Evolutionary conservation across 331 rosid species (phyloP), one percentile per base, ranked within the genome.

Genomic region (Rosa hybrid): DNA sequence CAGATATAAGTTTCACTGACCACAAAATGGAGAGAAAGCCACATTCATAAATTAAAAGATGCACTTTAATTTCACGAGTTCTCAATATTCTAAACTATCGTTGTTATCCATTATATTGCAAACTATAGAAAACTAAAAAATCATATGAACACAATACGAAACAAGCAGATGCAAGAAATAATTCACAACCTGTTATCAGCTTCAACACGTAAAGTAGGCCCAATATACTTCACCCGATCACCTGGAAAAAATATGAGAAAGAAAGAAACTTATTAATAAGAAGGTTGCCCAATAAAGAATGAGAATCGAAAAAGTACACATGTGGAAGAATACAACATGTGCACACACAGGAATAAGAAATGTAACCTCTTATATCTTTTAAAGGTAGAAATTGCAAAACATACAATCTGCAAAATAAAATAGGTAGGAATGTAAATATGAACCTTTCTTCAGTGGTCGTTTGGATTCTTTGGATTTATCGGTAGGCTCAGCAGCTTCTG

Each of bases 221-320:
- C 98, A 67, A 79, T 82, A 79, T 95, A 95, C 90, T 86, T 95
- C 86, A 95, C 98, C 60, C 98, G 94, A 82, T 92, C 98, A 74
- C 98, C 98, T 95, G 64, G 27, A 76, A 79, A 75, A 81, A 44
- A 21, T 8, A 78, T 57, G 48, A 63, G 30, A 72, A 68, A 71
- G 77, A 82, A 83, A 70, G 69, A 72, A 62, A 75, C 57, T 53
- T 38, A 56, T 50, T 7, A n/a, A 39, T 34, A 42, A 60, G 17
- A 53, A 11, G 11, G 65, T 17, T 74, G 30, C 50, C 39, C 7
- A 74, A 54, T 34, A 74, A n/a, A 74, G 38, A 41, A 54, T 39
- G 78, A 56, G 12, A 74, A 25, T 27, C 8, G 23, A 27, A 16
- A 27, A 3, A 25, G 4, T 8, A 59, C 39, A 75, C 63, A 0